phyloP scores from a whole-genome alignment of 2,329 filamentous ascomycete species.

The Bisporella sp. region DNA sequence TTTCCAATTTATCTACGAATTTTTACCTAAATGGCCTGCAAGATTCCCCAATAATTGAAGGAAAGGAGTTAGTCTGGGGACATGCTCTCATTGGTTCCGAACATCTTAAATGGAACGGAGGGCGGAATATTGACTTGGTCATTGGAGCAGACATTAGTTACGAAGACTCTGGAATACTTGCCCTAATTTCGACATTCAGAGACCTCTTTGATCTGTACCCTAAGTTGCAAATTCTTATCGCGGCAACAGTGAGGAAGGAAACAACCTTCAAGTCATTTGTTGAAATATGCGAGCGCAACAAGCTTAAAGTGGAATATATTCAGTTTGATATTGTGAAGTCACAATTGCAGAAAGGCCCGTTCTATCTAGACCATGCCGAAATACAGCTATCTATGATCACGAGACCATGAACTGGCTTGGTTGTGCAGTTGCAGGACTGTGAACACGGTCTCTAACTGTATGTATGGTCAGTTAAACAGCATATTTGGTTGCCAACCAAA shows the following conservation, averaged over 20 bases:
- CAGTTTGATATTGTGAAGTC: conserved; percentile 33
- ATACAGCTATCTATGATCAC: conserved; percentile 48
- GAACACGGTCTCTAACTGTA: too few relatives aligned
- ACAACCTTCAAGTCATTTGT: conserved; percentile 61
- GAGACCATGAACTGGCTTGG: conserved; percentile 3
- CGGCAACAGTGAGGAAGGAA: conserved; percentile 64
- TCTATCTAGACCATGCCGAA: conserved; percentile 53
- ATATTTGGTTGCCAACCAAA: too few relatives aligned
- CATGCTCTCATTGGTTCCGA: conserved; percentile 27
- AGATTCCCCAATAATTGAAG: conserved; percentile 43
- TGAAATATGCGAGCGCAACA: conserved; percentile 39
- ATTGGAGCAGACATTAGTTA: conserved; percentile 77
- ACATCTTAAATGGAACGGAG: conserved; percentile 34
- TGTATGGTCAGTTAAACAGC: too few relatives aligned
- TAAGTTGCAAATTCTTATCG: conserved; percentile 53
- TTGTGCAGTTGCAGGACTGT: too few relatives aligned
- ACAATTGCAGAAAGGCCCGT: conserved; percentile 50
- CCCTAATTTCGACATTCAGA: conserved; percentile 57
- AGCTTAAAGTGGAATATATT: conserved; percentile 37
- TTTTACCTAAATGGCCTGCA: conserved; percentile 61
- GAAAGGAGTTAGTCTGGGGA: conserved; percentile 46
- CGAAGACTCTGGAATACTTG: conserved; percentile 55
- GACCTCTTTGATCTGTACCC: conserved; percentile 54
- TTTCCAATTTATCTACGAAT: conserved; percentile 60
- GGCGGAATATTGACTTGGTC: conserved; percentile 49